phyloP scores from a whole-genome alignment of 177 flowering plant species.

The Vitis hybrid region DNA sequence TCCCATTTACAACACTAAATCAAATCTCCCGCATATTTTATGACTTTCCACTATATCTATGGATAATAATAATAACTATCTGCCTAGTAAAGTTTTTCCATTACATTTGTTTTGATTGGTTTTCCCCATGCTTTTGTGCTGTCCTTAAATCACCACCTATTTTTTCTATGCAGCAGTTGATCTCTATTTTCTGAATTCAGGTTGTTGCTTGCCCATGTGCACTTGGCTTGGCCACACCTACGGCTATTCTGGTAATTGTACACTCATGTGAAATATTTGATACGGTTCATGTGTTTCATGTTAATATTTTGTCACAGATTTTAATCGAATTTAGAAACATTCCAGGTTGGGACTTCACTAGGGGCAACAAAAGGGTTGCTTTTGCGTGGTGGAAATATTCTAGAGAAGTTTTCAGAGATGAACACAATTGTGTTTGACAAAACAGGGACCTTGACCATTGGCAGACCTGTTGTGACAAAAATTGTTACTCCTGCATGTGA shows the following conservation, averaged over 20 bases:
- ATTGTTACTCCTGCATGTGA: constrained; percentile 43
- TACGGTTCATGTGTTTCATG: background rate
- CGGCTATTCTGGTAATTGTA: constrained; percentile 79
- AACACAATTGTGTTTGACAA: constrained; percentile 91
- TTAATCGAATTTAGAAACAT: background rate
- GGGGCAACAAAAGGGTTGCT: constrained; percentile 97
- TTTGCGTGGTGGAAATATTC: constrained; percentile 86
- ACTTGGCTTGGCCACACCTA: constrained; percentile 97
- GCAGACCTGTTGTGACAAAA: constrained; percentile 86
- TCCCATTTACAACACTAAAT: no score
- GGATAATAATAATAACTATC: no score
- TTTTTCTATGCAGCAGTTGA: background rate
- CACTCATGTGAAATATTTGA: constrained; percentile 1
- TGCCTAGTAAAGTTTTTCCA: background rate
- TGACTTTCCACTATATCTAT: no score
- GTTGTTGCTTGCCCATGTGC: constrained; percentile 99
- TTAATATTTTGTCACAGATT: background rate
- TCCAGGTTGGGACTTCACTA: constrained; percentile 92
- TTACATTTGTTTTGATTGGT: background rate
- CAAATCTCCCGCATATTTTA: no score
- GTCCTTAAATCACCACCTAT: background rate
- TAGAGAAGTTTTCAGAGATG: constrained; percentile 81
- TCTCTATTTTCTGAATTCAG: constrained; percentile 39
- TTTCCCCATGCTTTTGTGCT: background rate
- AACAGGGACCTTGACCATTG: constrained; percentile 93